Conservation (phyloP, 2,329 filamentous ascomycete genomes). For the Sporothrix curviconia region DNA sequence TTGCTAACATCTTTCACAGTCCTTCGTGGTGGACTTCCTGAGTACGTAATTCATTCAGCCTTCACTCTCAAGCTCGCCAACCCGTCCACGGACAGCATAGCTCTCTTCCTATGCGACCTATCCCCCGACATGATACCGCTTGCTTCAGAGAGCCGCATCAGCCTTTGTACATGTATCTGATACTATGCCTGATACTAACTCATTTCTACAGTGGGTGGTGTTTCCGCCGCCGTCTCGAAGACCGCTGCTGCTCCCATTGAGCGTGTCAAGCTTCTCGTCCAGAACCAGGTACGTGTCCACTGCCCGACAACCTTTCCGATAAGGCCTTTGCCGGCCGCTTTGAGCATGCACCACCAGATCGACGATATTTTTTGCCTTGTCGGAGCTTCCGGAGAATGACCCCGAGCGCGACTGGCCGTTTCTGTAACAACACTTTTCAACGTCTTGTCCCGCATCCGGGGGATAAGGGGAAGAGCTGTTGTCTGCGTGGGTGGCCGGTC, state of each 20-base stretch:
- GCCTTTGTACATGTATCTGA: background rate
- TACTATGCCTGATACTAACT: no score
- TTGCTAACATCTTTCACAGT: slow-evolving; percentile 46
- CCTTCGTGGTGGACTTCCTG: slow-evolving; percentile 97
- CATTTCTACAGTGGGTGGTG: slow-evolving; percentile 81
- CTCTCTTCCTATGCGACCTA: no score
- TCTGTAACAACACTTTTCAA: no score
- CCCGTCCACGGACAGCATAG: no score
- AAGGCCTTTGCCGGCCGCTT: background rate
- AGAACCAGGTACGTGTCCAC: slow-evolving; percentile 83
- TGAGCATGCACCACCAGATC: background rate
- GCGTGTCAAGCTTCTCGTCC: slow-evolving; percentile 99
- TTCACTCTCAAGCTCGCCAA: no score
- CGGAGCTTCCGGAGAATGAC: no score
- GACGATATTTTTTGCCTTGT: background rate
- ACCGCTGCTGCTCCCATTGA: slow-evolving; percentile 99
- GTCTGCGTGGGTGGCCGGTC: background rate
- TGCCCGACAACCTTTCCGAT: background rate
- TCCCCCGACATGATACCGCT: no score
- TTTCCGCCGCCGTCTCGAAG: slow-evolving; percentile 99
- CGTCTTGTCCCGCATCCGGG: background rate
- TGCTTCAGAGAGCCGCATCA: no score
- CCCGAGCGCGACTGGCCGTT: no score
- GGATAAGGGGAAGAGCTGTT: background rate
- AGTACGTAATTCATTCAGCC: no score